Base-by-base conservation (phyloP, 306 rosid genomes). In the Casuarina equisetifolia region DNA sequence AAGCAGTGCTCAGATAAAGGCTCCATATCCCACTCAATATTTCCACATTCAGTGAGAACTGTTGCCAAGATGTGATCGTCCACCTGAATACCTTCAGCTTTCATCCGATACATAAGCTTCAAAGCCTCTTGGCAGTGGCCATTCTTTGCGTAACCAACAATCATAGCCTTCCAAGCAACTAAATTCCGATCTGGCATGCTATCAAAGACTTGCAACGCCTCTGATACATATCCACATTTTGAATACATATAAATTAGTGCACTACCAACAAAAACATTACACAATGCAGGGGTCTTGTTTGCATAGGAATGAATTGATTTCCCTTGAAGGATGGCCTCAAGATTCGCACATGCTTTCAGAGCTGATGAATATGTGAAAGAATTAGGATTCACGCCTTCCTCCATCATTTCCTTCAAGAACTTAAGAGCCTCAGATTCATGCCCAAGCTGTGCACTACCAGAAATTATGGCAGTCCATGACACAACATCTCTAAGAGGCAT, bases 381-480 rank as follows among this genome's bases (percentile, higher is more conserved):
- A 69, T 92, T 94, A n/a, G 97, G 97, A 42, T 75, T 77, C 69
- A 94, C 96, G 5, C 97, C 98, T 19, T 94, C 98, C 50, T 83
- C 89, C 78, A 89, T 78, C 98, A 95, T 92, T 69, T 83, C 82
- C 55, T 88, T 87, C 78, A 95, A 83, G 69, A 88, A 88, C 74
- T 75, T 88, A 16, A 95, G 84, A 61, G 97, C 97, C 82, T 95
- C 93, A 2, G 86, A 62, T 81, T 88, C 97, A 51, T 80, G 89
- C 12, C 97, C 94, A 1, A 86, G 90, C 77, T 45, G 81, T 50
- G 91, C 82, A 80, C 90, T 83, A 12, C 97, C 98, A 1, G 98
- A 95, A 75, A 95, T 95, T 64, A 95, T 89, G 79, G 98, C 97
- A 59, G 98, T 92, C 97, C 97, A 95, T 1, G 97, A 88, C 74